Evolutionary conservation across 352 stramenopile species (phyloP), one percentile per base, ranked within the genome.

Genomic region (Phytophthora aleatoria): DNA sequence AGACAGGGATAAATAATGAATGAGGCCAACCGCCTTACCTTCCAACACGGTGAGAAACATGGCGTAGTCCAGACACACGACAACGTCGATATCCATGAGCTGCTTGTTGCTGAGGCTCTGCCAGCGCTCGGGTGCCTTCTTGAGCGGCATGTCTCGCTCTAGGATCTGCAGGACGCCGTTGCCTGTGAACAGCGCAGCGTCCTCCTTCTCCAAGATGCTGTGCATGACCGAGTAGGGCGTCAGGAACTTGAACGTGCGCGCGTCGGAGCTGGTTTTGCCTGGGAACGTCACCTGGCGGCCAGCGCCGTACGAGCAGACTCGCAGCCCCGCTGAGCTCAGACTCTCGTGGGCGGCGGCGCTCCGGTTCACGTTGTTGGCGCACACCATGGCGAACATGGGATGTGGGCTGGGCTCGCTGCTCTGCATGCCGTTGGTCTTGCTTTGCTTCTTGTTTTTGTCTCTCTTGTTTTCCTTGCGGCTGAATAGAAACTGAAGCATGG

Each of bases 281-380:
- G 88, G 87, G 30, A 95, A 84, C 31, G 69, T 77, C 49, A 96
- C 87, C 42, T 65, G 63, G 12, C 67, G 71, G 0, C 85, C 85
- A 1, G 82, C 81, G 26, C 88, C 88, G 55, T 87, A 95, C 11
- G 83, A 94, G 52, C 77, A 80, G 15, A 92, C 88, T 45, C 83
- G 71, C 33, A 95, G 48, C 0, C 87, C 87, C 7, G 75, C 81
- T 5, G 70, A 55, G 11, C 72, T 63, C 48, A 96, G 61, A 35
- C 69, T 65, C 30, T 73, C 78, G 61, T 96, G 87, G 31, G 87
- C 88, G 28, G 85, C 87, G 28, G 87, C 82, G 65, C 85, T 95
- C 41, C 87, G 79, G 58, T 96, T 96, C 35, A 96, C 87, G 64
- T 96, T 96, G 74, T 92, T 94, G 31, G 71, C 81, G 66, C 87